phyloP scores from a whole-genome alignment of 2,329 filamentous ascomycete species.

The Ophiostoma perfectum region DNA sequence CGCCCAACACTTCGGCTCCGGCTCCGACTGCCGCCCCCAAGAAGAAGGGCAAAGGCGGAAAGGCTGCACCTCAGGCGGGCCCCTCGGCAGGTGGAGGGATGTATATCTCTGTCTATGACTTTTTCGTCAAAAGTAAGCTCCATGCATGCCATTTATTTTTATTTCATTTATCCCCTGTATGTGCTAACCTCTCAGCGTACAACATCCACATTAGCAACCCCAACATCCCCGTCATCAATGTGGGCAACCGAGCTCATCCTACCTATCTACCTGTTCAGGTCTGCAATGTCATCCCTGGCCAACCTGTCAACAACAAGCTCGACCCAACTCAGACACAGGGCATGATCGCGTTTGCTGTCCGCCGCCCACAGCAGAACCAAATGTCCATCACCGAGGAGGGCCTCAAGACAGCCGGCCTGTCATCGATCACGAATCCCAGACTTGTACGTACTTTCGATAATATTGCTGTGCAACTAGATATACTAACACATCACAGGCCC shows the following conservation, averaged over 20 bases:
- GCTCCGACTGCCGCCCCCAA: background rate
- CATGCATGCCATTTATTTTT: conserved; percentile 8
- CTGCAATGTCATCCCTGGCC: conserved; percentile 51
- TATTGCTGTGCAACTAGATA: no score
- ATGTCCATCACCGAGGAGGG: conserved; percentile 48
- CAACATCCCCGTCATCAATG: conserved; percentile 51
- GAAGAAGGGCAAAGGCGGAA: conserved; percentile 11
- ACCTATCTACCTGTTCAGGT: conserved; percentile 55
- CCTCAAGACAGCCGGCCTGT: conserved; percentile 44
- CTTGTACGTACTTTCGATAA: background rate
- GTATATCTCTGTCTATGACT: conserved; percentile 49
- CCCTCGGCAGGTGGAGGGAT: conserved; percentile 29
- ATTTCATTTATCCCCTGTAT: background rate
- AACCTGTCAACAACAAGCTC: conserved; percentile 48
- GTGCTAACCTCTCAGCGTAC: conserved; percentile 31
- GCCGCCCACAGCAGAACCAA: conserved; percentile 51
- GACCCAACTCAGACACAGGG: conserved; percentile 46
- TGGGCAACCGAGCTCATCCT: conserved; percentile 49
- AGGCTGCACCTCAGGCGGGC: conserved; percentile 22
- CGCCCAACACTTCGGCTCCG: background rate
- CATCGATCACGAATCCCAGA: conserved; percentile 33
- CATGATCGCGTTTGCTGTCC: conserved; percentile 59
- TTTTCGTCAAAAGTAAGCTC: conserved; percentile 41
- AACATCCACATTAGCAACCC: conserved; percentile 35
- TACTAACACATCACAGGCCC: conserved; percentile 11